Evolutionary conservation across 2,329 filamentous ascomycete species (phyloP).

Genomic region (Onygena corvina): DNA sequence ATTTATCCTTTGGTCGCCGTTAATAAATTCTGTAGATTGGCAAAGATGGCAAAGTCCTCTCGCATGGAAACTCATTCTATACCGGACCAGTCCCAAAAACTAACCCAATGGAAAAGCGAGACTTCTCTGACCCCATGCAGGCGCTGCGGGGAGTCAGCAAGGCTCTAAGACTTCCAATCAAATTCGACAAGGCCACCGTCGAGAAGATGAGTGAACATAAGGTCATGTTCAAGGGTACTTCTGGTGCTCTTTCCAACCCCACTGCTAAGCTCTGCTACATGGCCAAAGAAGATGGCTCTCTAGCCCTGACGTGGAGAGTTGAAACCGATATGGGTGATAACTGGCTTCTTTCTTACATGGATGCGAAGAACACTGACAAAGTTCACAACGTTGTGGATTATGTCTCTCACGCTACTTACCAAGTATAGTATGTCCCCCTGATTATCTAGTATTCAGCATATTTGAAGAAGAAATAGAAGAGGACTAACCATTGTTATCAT

Average conservation of each 20-base stretch:
- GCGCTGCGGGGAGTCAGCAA: slow-evolving; percentile 10
- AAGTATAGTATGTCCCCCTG: slow-evolving; percentile 12
- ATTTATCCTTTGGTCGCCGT: neutral
- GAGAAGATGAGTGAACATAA: slow-evolving; percentile 8
- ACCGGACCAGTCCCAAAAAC: slow-evolving; percentile 10
- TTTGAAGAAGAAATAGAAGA: neutral
- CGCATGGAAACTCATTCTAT: slow-evolving; percentile 13
- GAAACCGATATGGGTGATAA: slow-evolving; percentile 15
- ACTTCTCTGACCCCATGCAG: slow-evolving; percentile 11
- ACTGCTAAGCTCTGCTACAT: slow-evolving; percentile 13
- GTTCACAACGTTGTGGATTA: slow-evolving; percentile 13
- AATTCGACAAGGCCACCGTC: slow-evolving; percentile 9
- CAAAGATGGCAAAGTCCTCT: slow-evolving; percentile 13
- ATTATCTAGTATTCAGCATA: neutral
- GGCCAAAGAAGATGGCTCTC: slow-evolving; percentile 10
- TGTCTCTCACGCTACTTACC: slow-evolving; percentile 12
- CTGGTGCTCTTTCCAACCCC: slow-evolving; percentile 12
- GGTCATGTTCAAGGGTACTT: slow-evolving; percentile 14
- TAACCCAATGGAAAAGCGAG: slow-evolving; percentile 10
- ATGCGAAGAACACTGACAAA: slow-evolving; percentile 11
- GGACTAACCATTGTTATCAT: neutral
- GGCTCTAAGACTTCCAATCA: slow-evolving; percentile 11
- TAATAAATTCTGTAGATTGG: slow-evolving; percentile 2
- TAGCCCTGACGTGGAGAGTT: slow-evolving; percentile 14
- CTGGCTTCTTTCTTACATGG: slow-evolving; percentile 14